Base-by-base conservation (phyloP, 495 filamentous ascomycete genomes). In the Melanomma pulvis-pyrius region DNA sequence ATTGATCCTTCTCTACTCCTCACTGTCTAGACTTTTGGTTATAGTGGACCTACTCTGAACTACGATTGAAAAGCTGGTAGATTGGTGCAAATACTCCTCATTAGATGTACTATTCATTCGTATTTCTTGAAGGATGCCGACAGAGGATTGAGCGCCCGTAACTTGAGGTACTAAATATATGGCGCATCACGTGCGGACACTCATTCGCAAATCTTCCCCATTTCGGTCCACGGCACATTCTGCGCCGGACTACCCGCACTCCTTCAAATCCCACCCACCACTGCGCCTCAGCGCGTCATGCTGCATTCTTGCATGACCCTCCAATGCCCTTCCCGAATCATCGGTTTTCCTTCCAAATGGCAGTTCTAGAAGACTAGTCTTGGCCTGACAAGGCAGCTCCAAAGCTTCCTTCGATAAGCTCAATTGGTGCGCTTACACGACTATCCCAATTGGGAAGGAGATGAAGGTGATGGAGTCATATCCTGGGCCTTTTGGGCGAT, bases 381-480 rank as follows among this genome's bases (percentile, higher is more conserved):
- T 19, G 22, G n/a, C 46, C 46, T 6, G 46, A 49, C 46, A 49
- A 49, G 46, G 46, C 46, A 49, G n/a, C 46, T 49, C 46, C 17
- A 7, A 49, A 49, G 46, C 46, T 49, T 49, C 46, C 46, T 49
- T 19, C 4, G 46, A 49, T 49, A 49, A 49, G 46, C 46, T 49
- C 32, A 36, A 36, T 36, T 36, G 32, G 32, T 36, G 32, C 32
- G 32, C 32, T 36, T 36, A 36, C 13, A 49, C n/a, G 46, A 25
- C 46, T 19, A 49, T 7, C 46, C 46, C 46, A 49, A 17, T 19
- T 7, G 22, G 46, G 46, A 49, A 49, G 46, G 46, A 6, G 46
- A 49, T 49, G 7, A 4, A 5, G 7, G n/a, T 49, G 46, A 8
- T 5, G 46, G 46, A 49, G 8, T 25, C 46, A 49, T 8, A 49